A percentile compares a stretch with the other conserved stretches of the same genome.
These are phyloP conservation scores for Cercospora nicotianae DNA, from an alignment of 2,329 filamentous ascomycete genomes.

Conservation along the genomic window DNA sequence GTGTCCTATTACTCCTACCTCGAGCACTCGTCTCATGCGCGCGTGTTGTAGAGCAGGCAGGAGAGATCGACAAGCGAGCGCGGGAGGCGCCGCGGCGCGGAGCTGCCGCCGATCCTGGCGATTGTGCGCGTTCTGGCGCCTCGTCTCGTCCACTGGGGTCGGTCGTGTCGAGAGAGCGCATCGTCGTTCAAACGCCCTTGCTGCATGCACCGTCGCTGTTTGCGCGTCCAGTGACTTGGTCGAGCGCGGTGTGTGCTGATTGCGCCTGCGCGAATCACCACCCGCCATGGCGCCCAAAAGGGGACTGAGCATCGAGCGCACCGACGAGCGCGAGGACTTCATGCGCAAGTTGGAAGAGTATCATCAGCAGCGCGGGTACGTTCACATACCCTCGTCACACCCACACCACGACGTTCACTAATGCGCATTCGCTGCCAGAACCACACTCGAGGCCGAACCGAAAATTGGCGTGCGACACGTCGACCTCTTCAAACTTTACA, in stretches of 20 bases:
- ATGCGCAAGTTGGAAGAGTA: slow-evolving; percentile 71
- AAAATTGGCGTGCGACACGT: slow-evolving; percentile 76
- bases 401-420: slow-evolving; percentile 13
- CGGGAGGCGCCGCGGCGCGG: neutral
- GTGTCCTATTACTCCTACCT: neutral
- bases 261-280: slow-evolving; percentile 4
- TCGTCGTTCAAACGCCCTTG: neutral
- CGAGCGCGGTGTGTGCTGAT: neutral
- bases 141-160: neutral
- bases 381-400: slow-evolving; percentile 11
- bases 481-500: slow-evolving; percentile 76
- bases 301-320: slow-evolving; percentile 51
- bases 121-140: neutral
- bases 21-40: neutral
- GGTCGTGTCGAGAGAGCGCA: neutral
- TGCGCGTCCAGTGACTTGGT: neutral
- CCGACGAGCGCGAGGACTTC: slow-evolving; percentile 73
- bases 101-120: neutral
- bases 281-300: slow-evolving; percentile 48
- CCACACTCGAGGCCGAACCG: slow-evolving; percentile 74
- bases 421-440: slow-evolving; percentile 48
- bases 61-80: neutral
- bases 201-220: neutral
- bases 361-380: slow-evolving; percentile 72
- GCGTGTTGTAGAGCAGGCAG: neutral